phyloP scores from a whole-genome alignment of 139 green algal genomes.

The Tetraselmis chui region DNA sequence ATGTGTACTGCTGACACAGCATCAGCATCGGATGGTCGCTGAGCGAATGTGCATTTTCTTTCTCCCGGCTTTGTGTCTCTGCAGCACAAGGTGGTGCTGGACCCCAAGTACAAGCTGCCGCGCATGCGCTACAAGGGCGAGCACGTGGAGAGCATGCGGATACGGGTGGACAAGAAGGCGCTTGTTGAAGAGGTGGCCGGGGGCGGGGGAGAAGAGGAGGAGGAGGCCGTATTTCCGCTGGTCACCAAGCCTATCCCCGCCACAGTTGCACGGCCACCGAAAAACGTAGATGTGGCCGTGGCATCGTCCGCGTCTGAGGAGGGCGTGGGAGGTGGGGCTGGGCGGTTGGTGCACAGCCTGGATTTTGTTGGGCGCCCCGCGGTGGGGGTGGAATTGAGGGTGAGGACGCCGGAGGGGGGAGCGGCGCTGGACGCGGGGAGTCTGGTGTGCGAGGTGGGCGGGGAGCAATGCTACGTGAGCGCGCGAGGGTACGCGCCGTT shows the following conservation, averaged over 20 bases:
- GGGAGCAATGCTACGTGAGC: background rate
- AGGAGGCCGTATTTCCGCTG: conserved; percentile 38
- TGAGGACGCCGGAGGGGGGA: conserved; percentile 4
- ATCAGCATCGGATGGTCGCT: no score
- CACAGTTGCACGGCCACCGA: background rate
- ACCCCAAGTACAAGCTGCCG: conserved; percentile 68
- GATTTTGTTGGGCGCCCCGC: conserved; percentile 28
- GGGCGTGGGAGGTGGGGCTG: background rate
- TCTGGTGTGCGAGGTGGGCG: background rate
- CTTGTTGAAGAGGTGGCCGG: conserved; percentile 38
- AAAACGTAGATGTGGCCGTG: background rate
- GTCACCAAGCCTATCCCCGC: conserved; percentile 18
- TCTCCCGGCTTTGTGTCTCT: no score
- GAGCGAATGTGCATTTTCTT: no score
- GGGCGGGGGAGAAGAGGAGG: conserved; percentile 20
- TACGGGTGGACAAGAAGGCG: conserved; percentile 29
- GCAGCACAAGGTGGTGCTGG: conserved; percentile 39
- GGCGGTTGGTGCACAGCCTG: conserved; percentile 8
- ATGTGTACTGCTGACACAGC: no score
- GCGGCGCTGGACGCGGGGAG: background rate
- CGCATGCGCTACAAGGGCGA: conserved; percentile 75
- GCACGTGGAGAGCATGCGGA: conserved; percentile 26
- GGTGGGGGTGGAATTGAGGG: conserved; percentile 17
- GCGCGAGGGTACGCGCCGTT: background rate
- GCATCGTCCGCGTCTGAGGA: background rate